Evolutionary conservation across 306 rosid species (phyloP).

Genomic region (Sphenostylis stenocarpa): DNA sequence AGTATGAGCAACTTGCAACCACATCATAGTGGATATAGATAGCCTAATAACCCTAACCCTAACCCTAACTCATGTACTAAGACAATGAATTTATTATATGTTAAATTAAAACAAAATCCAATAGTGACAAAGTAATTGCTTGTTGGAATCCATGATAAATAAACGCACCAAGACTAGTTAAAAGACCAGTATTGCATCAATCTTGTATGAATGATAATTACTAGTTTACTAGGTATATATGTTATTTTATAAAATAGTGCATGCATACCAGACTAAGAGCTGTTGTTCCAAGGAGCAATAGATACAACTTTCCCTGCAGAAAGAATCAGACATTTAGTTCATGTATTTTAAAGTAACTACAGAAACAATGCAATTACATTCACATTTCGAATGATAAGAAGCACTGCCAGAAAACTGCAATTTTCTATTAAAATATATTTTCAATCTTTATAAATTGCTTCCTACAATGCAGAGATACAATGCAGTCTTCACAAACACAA

Average conservation of each 20-base stretch:
- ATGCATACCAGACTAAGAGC: slow-evolving; percentile 93
- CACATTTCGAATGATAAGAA: slow-evolving; percentile 4
- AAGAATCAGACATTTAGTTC: slow-evolving; percentile 25
- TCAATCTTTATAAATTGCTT: slow-evolving; percentile 15
- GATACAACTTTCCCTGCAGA: slow-evolving; percentile 86
- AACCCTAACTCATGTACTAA: background rate
- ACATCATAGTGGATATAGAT: slow-evolving; percentile 8
- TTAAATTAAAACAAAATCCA: background rate
- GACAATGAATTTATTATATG: background rate
- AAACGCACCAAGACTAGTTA: slow-evolving; percentile 14
- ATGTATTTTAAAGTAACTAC: background rate
- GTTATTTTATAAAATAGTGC: slow-evolving; percentile 1
- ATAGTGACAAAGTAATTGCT: background rate
- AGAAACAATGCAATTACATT: slow-evolving; percentile 6
- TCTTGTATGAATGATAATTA: slow-evolving; percentile 1
- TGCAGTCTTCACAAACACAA: slow-evolving; percentile 26
- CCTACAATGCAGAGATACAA: slow-evolving; percentile 20
- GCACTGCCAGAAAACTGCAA: background rate
- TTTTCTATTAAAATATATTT: slow-evolving; percentile 1
- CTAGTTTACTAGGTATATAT: background rate
- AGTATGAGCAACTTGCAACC: slow-evolving; percentile 2
- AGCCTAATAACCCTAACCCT: slow-evolving; percentile 16
- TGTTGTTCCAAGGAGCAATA: slow-evolving; percentile 91
- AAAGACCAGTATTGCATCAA: slow-evolving; percentile 4
- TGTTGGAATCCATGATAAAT: slow-evolving; percentile 16